Evolutionary conservation across 1,284 basidiomycete species (phyloP).

Genomic region (Sparassis latifolia): DNA sequence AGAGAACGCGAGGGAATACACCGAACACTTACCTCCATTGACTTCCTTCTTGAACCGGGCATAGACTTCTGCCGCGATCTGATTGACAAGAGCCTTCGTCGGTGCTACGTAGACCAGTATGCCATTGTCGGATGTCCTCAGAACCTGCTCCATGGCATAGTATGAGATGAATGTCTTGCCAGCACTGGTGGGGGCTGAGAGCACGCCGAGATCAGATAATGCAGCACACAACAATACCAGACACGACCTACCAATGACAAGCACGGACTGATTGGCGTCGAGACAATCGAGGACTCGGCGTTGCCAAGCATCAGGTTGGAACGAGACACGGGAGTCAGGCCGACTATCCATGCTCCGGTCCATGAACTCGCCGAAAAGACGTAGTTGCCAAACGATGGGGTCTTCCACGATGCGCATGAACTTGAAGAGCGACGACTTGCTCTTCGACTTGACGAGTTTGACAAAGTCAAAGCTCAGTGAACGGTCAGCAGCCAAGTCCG

Average conservation of each 20-base stretch:
- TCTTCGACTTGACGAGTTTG: conserved; percentile 44
- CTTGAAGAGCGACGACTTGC: conserved; percentile 31
- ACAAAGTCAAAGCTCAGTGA: conserved; percentile 47
- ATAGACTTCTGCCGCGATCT: conserved; percentile 66
- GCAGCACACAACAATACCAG: background rate
- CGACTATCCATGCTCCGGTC: conserved; percentile 62
- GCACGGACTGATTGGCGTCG: conserved; percentile 50
- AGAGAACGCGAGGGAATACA: background rate
- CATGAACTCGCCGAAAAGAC: conserved; percentile 67
- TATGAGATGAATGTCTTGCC: conserved; percentile 74
- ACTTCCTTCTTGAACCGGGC: conserved; percentile 60
- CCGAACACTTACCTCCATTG: conserved; percentile 30
- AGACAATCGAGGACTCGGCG: conserved; percentile 57
- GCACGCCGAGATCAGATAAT: background rate
- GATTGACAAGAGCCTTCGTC: conserved; percentile 64
- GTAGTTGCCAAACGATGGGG: conserved; percentile 58
- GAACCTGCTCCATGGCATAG: conserved; percentile 67
- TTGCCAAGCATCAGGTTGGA: conserved; percentile 69
- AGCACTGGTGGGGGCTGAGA: conserved; percentile 56
- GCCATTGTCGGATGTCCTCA: conserved; percentile 54
- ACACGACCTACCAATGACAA: conserved; percentile 51
- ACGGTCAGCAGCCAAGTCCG: conserved; percentile 25
- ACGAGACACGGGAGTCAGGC: conserved; percentile 50
- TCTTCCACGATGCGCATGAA: conserved; percentile 55
- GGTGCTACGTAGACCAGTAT: conserved; percentile 70